phyloP scores from a whole-genome alignment of 176 grass and related monocot genomes.

The Leersia perrieri region DNA sequence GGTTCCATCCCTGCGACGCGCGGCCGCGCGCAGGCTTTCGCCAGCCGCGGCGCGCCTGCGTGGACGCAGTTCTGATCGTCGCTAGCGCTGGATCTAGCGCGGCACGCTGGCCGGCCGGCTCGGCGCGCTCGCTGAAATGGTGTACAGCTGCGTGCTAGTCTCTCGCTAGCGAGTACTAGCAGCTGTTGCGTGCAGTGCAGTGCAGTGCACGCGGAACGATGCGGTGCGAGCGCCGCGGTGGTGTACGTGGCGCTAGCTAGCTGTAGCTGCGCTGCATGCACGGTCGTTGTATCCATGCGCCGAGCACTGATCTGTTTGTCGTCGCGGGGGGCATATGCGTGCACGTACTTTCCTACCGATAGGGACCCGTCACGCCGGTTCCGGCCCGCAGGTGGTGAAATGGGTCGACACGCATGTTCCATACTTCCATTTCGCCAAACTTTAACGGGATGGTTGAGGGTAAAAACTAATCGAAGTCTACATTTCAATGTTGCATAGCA shows the following conservation, averaged over 20 bases:
- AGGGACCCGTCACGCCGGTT: slow-evolving; percentile 32
- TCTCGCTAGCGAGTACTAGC: not conserved
- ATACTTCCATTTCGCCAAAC: not conserved
- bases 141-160: not conserved
- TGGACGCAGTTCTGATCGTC: slow-evolving; percentile 46
- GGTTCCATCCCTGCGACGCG: not conserved
- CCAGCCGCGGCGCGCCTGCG: slow-evolving; percentile 27
- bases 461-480: too few species aligned
- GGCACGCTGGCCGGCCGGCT: too few species aligned
- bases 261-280: too few species aligned
- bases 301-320: slow-evolving; percentile 40
- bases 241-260: not conserved
- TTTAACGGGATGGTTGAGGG: too few species aligned
- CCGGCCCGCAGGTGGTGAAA: not conserved
- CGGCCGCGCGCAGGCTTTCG: slow-evolving; percentile 28
- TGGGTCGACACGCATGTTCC: not conserved
- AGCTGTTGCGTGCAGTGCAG: not conserved
- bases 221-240: too few species aligned
- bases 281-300: slow-evolving; percentile 28
- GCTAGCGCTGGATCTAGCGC: slow-evolving; percentile 27
- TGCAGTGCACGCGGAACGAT: slow-evolving; percentile 42
- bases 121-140: too few species aligned
- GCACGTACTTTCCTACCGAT: slow-evolving; percentile 35
- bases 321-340: slow-evolving; percentile 1
- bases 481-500: too few species aligned